phyloP scores from a whole-genome alignment of 371 early-diverging fungal species.

The Rhizopus arrhizus region DNA sequence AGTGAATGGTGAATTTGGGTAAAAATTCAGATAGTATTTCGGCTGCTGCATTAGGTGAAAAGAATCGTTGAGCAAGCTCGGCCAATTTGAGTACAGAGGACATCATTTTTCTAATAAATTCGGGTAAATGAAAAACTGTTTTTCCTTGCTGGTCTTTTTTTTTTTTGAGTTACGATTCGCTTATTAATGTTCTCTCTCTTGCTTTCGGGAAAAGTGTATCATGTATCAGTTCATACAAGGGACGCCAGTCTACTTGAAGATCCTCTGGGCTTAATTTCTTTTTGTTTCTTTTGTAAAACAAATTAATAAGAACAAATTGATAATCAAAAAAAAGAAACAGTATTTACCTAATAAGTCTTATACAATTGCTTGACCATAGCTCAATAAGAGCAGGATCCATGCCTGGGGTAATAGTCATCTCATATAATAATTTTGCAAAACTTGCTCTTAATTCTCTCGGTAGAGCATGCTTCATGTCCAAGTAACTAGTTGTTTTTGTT shows the following conservation, averaged over 20 bases:
- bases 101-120: conserved; percentile 36
- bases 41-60: conserved; percentile 60
- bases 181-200: conserved; percentile 62
- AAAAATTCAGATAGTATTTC: conserved; percentile 78
- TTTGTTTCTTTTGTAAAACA: conserved; percentile 38
- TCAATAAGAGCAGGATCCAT: conserved; percentile 67
- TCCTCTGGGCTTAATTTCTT: conserved; percentile 57
- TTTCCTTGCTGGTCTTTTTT: background rate
- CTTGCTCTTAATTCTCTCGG: conserved; percentile 62
- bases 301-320: background rate
- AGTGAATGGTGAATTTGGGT: conserved; percentile 65
- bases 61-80: conserved; percentile 60
- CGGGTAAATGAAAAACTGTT: background rate
- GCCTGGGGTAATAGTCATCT: conserved; percentile 59
- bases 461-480: conserved; percentile 68
- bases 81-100: conserved; percentile 32
- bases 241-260: conserved; percentile 72
- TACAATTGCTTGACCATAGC: conserved; percentile 54
- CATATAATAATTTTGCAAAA: conserved; percentile 61
- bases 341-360: conserved; percentile 62
- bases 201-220: conserved; percentile 61
- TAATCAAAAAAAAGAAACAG: background rate
- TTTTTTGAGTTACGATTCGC: conserved; percentile 51
- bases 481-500: conserved; percentile 41
- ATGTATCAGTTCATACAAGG: conserved; percentile 67